Conservation (phyloP, 2,329 filamentous ascomycete species). For the Cordyceps tenuipes region DNA sequence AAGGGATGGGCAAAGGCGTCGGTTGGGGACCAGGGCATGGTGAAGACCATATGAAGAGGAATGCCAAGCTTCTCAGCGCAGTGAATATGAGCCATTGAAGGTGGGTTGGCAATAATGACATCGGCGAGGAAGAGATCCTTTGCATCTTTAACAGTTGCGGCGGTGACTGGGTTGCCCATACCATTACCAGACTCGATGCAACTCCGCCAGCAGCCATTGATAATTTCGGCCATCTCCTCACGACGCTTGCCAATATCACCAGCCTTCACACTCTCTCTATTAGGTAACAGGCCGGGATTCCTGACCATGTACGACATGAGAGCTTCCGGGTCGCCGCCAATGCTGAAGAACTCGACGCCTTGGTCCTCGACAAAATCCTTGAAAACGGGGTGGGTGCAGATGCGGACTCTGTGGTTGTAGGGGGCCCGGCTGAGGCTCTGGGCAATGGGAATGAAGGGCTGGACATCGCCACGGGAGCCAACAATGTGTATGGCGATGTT, state of each 20-base stretch:
- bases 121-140: constrained; percentile 42
- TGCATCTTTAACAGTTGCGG: constrained; percentile 18
- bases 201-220: constrained; percentile 28
- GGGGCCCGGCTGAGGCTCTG: constrained; percentile 15
- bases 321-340: constrained; percentile 47
- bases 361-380: constrained; percentile 42
- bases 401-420: constrained; percentile 45
- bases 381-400: constrained; percentile 49
- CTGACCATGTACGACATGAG: constrained; percentile 36
- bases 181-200: constrained; percentile 30
- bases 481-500: constrained; percentile 19
- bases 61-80: constrained; percentile 41
- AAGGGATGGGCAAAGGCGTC: constrained; percentile 62
- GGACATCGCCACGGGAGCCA: constrained; percentile 17
- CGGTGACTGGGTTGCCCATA: constrained; percentile 20
- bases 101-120: constrained; percentile 46
- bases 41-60: constrained; percentile 44
- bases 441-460: constrained; percentile 11
- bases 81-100: constrained; percentile 43
- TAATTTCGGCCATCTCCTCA: constrained; percentile 29
- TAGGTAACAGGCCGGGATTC: constrained; percentile 31
- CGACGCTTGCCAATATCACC: constrained; percentile 29
- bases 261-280: constrained; percentile 25
- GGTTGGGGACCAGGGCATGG: constrained; percentile 67
- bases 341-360: constrained; percentile 49